Evolutionary conservation across 805 yeast species (phyloP).

Genomic region (Yamadazyma olivae): DNA sequence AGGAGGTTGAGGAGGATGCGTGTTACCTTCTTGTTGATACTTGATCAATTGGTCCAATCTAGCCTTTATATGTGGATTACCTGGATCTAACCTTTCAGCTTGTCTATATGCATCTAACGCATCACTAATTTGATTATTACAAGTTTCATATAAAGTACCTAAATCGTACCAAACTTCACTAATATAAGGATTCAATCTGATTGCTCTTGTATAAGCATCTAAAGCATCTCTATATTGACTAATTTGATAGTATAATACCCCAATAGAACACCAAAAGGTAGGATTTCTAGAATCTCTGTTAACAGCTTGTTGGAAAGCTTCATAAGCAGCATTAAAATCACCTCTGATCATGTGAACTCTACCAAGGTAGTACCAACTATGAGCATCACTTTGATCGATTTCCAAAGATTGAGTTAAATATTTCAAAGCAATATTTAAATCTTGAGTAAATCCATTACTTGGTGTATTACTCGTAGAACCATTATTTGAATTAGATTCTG

Average conservation of each 20-base stretch:
- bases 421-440: conserved; percentile 78
- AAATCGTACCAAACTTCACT: conserved; percentile 98
- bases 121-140: conserved; percentile 92
- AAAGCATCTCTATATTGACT: conserved; percentile 95
- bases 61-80: conserved; percentile 89
- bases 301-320: conserved; percentile 98
- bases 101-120: conserved; percentile 96
- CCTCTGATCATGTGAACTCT: conserved; percentile 95
- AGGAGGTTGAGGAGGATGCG: conserved; percentile 64
- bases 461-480: conserved; percentile 13
- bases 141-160: conserved; percentile 95
- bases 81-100: conserved; percentile 93
- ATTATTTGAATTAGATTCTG: conserved; percentile 13
- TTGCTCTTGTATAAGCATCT: conserved; percentile 97
- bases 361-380: conserved; percentile 95
- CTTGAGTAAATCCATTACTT: conserved; percentile 53
- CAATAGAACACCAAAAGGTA: conserved; percentile 95
- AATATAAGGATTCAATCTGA: conserved; percentile 90
- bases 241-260: conserved; percentile 94
- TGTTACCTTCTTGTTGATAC: conserved; percentile 67
- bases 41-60: conserved; percentile 82
- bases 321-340: conserved; percentile 94
- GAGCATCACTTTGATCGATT: conserved; percentile 87
- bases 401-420: conserved; percentile 85
- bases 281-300: conserved; percentile 96